Conservation (phyloP, 345 rosid species). For the Camelina laxa region DNA sequence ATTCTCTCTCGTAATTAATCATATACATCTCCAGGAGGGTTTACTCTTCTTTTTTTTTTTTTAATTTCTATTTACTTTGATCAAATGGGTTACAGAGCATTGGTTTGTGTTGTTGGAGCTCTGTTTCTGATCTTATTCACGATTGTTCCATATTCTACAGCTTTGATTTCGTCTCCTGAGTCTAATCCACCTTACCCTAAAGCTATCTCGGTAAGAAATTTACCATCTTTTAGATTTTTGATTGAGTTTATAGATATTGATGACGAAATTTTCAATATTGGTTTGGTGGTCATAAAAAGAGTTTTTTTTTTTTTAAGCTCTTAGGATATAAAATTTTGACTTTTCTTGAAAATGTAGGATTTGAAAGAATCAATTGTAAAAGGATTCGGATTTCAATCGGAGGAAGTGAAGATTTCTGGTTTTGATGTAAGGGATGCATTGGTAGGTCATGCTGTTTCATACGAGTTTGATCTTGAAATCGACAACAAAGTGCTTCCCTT, state of each 20-base stretch:
- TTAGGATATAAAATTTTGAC: background rate
- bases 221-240: background rate
- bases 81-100: conserved; percentile 34
- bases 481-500: conserved; percentile 73
- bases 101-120: conserved; percentile 23
- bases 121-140: conserved; percentile 50
- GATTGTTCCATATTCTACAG: conserved; percentile 42
- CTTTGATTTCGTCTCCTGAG: conserved; percentile 53
- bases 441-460: conserved; percentile 84
- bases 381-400: conserved; percentile 77
- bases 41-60: background rate
- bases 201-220: conserved; percentile 67
- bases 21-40: background rate
- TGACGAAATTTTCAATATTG: background rate
- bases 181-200: conserved; percentile 59
- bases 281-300: background rate
- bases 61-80: background rate
- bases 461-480: conserved; percentile 77
- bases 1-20: conserved; percentile 12
- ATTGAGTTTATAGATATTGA: background rate
- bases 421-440: conserved; percentile 82
- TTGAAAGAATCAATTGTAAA: conserved; percentile 88
- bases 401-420: conserved; percentile 75
- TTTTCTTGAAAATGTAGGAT: too few species aligned
- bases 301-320: background rate